phyloP scores from a whole-genome alignment of 2,329 filamentous ascomycete genomes.

The Fonsecaea monophora region DNA sequence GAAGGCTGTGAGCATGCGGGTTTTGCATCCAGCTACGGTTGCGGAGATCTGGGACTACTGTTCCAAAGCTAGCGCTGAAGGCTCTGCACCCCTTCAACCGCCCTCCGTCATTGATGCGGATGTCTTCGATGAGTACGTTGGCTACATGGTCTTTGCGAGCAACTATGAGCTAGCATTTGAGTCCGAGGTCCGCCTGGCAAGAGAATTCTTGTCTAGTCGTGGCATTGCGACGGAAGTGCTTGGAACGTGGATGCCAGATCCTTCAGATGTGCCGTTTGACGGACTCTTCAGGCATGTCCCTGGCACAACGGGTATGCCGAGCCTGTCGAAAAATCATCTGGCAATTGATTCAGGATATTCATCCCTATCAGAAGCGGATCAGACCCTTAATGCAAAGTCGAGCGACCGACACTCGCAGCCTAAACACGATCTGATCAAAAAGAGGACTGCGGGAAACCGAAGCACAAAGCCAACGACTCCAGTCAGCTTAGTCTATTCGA shows the following conservation, averaged over 20 bases:
- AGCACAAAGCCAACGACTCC: background rate
- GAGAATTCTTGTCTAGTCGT: constrained; percentile 17
- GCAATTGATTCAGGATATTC: constrained; percentile 10
- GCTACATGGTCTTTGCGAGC: constrained; percentile 31
- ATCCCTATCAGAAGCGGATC: constrained; percentile 6
- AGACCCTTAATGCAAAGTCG: background rate
- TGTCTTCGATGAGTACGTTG: constrained; percentile 25
- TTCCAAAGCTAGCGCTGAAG: background rate
- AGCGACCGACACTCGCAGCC: background rate
- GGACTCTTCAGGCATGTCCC: constrained; percentile 2
- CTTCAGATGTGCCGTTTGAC: constrained; percentile 7
- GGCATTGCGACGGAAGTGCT: constrained; percentile 17
- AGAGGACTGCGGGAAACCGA: background rate
- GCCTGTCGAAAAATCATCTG: background rate
- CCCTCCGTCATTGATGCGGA: constrained; percentile 24
- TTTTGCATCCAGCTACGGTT: constrained; percentile 15
- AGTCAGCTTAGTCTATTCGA: background rate
- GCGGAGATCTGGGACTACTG: constrained; percentile 25
- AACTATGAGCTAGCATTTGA: constrained; percentile 28
- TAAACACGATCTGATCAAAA: background rate
- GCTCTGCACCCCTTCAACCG: constrained; percentile 9
- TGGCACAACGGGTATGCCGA: background rate
- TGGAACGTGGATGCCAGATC: constrained; percentile 30
- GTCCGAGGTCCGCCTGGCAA: constrained; percentile 22
- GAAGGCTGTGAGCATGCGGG: constrained; percentile 12